Evolutionary conservation across 768 basidiomycete species (phyloP), one percentile per base, ranked within the genome.

Genomic region (Plicaturopsis crispa): DNA sequence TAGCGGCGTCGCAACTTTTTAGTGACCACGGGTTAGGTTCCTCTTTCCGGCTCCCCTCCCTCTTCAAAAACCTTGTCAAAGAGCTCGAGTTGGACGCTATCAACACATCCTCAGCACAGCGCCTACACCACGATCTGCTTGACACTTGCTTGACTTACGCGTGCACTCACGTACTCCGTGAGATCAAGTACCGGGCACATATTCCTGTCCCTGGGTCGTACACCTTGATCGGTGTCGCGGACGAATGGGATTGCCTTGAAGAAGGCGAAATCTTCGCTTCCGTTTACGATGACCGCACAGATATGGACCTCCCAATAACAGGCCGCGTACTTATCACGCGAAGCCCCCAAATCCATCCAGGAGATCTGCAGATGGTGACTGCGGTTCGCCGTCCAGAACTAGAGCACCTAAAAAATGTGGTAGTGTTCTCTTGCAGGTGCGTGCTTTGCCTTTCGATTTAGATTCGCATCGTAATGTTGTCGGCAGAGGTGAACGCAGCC

Each of bases 321-420:
- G 73, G 72, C 1, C 21, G 36, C 3, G 55, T 73, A 1, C 54
- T 66, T n/a, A 63, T 74, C 36, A 71, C 72, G 13, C 56, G 73
- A 3, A 68, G 66, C n/a, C 73, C 73, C 10, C 64, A 71, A 34
- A 70, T 74, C 37, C 73, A 75, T 38, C 73, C 72, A 4, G 72
- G 72, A 1, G 68, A 71, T 39, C 46, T 66, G 13, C 63, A 66
- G 38, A 46, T 56, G 3, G 70, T 68, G 13, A 55, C 39, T 7
- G 73, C 67, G 3, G 71, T 73, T 32, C 53, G 66, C 30, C 53
- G 44, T 24, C 53, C 51, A n/a, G 55, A 69, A 34, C 41, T 72
- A 35, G 47, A 43, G 23, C 63, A 67, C 41, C 49, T 71, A 21
- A 58, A 42, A 5, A 74, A 72, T 24, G 69, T 67, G 0, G 65